These are phyloP conservation scores for Penicillium digitatum DNA, from an alignment of 2,329 filamentous ascomycete species.

Conservation along the genomic window DNA sequence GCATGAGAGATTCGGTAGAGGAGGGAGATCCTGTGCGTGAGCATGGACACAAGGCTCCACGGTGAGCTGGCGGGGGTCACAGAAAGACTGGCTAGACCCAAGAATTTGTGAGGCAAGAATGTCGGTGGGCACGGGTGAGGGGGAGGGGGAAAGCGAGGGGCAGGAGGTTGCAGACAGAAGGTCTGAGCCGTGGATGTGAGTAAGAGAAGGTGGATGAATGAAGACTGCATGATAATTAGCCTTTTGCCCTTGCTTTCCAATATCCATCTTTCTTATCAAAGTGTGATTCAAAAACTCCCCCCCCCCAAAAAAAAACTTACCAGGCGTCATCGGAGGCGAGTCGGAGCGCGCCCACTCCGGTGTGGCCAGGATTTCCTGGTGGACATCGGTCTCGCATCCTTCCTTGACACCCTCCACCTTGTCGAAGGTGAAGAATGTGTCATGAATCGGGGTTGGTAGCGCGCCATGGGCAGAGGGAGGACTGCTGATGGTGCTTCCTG, in stretches of 20 bases:
- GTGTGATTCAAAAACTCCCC: slow-evolving; percentile 8
- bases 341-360: slow-evolving; percentile 72
- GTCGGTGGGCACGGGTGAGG: slow-evolving; percentile 67
- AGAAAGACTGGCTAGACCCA: slow-evolving; percentile 63
- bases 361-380: slow-evolving; percentile 67
- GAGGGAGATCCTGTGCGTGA: slow-evolving; percentile 58
- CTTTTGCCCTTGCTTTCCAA: slow-evolving; percentile 17
- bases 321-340: slow-evolving; percentile 85
- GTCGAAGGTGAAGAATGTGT: slow-evolving; percentile 70
- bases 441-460: slow-evolving; percentile 77
- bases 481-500: slow-evolving; percentile 81
- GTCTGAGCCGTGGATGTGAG: slow-evolving; percentile 59
- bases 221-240: slow-evolving; percentile 51
- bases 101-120: slow-evolving; percentile 70
- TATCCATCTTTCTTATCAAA: slow-evolving; percentile 1
- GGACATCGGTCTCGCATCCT: slow-evolving; percentile 64
- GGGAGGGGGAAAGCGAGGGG: slow-evolving; percentile 82
- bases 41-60: slow-evolving; percentile 54
- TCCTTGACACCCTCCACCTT: slow-evolving; percentile 66
- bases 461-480: slow-evolving; percentile 71
- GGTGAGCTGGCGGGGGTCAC: slow-evolving; percentile 85
- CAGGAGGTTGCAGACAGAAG: slow-evolving; percentile 67
- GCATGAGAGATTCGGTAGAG: slow-evolving; percentile 51
- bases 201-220: slow-evolving; percentile 64
- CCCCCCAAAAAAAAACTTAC: slow-evolving; percentile 66